Evolutionary conservation across 2,329 filamentous ascomycete genomes (phyloP).

Genomic region (Colletotrichum lindemuthianum): DNA sequence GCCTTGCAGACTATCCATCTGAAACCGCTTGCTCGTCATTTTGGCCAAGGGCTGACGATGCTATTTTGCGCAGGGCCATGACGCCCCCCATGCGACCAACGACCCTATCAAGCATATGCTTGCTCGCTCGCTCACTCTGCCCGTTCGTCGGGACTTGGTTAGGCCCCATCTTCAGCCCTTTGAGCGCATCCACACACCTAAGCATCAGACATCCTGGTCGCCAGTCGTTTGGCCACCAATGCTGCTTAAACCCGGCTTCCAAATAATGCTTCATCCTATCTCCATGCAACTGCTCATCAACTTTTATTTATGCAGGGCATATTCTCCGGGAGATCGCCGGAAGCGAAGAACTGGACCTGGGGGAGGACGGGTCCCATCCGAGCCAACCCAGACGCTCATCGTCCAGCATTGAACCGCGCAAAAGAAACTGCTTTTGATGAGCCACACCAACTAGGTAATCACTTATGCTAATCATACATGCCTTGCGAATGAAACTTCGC

Average conservation of each 20-base stretch:
- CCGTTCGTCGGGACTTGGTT: not conserved
- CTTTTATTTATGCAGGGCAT: not conserved
- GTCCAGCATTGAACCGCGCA: not conserved
- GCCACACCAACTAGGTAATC: too few species aligned
- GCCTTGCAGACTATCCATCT: too few species aligned
- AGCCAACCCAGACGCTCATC: not conserved
- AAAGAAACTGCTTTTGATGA: not conserved
- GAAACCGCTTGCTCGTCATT: too few species aligned
- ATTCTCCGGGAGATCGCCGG: slow-evolving; percentile 7
- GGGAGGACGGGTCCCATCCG: not conserved
- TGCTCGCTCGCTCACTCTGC: not conserved
- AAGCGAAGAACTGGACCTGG: slow-evolving; percentile 2
- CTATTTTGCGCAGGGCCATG: not conserved
- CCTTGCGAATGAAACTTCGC: too few species aligned
- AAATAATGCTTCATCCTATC: not conserved
- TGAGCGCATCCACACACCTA: not conserved
- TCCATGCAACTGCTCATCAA: not conserved
- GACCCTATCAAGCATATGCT: slow-evolving; percentile 1
- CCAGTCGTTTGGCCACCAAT: too few species aligned
- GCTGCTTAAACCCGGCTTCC: too few species aligned
- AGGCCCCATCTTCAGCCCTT: not conserved
- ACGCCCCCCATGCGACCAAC: not conserved
- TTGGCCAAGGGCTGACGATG: not conserved
- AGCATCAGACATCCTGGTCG: too few species aligned
- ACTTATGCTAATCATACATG: too few species aligned